Conservation (phyloP, 495 filamentous ascomycete species). For the Astrocystis sublimbata region DNA sequence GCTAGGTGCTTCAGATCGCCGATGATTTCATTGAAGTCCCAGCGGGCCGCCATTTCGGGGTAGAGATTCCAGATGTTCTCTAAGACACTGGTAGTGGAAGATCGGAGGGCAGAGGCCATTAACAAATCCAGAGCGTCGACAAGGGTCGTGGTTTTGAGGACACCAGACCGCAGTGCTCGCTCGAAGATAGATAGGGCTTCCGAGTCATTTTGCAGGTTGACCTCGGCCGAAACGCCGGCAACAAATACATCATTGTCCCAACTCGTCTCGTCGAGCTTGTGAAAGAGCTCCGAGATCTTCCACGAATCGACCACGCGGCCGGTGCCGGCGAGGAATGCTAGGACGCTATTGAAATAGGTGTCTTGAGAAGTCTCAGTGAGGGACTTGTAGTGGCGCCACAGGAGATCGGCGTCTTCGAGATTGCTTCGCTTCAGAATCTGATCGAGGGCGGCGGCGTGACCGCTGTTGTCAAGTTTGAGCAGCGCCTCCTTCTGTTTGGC, state of each 20-base stretch:
- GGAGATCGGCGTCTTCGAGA: slow-evolving; percentile 17
- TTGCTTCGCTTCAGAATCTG: slow-evolving; percentile 12
- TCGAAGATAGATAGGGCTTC: slow-evolving; percentile 27
- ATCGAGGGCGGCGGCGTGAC: slow-evolving; percentile 13
- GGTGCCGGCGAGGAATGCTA: slow-evolving; percentile 25
- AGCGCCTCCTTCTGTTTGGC: not conserved
- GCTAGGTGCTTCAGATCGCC: slow-evolving; percentile 19
- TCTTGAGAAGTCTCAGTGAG: slow-evolving; percentile 20
- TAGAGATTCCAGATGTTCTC: slow-evolving; percentile 25
- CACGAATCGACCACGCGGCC: slow-evolving; percentile 26
- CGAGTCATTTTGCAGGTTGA: slow-evolving; percentile 26
- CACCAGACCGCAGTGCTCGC: slow-evolving; percentile 19
- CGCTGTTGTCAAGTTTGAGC: not conserved
- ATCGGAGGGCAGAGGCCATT: slow-evolving; percentile 23
- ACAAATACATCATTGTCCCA: slow-evolving; percentile 26
- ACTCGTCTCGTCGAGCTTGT: slow-evolving; percentile 18
- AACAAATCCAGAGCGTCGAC: slow-evolving; percentile 28
- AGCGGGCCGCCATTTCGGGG: slow-evolving; percentile 25
- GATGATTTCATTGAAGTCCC: slow-evolving; percentile 23
- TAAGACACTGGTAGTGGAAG: slow-evolving; percentile 17
- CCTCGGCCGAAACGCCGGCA: slow-evolving; percentile 27
- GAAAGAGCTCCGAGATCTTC: slow-evolving; percentile 34
- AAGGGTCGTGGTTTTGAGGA: slow-evolving; percentile 15
- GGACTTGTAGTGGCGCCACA: slow-evolving; percentile 27
- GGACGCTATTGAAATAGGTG: slow-evolving; percentile 12